A percentile compares a stretch with the other conserved stretches of the same genome.
Conservation (phyloP, 306 rosid genomes). For the Lathyrus sativus region DNA sequence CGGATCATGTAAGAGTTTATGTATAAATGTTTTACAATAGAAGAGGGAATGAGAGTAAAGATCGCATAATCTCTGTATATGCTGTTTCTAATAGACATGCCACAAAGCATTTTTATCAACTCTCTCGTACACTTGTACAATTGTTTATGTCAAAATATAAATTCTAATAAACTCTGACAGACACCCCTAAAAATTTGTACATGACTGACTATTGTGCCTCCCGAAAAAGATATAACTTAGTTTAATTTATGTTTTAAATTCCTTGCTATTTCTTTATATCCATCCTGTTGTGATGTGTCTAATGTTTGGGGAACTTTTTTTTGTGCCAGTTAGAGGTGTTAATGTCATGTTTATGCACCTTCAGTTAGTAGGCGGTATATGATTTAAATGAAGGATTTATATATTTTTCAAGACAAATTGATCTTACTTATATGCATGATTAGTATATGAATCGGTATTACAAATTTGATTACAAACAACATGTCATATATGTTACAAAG, state of each 20-base stretch:
- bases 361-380: constrained; percentile 12
- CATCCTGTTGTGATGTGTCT: background rate
- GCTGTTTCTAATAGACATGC: background rate
- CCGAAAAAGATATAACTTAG: background rate
- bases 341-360: background rate
- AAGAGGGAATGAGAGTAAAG: constrained; percentile 5
- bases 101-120: background rate
- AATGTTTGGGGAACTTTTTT: constrained; percentile 10
- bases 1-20: background rate
- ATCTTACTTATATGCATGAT: constrained; percentile 7
- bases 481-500: background rate
- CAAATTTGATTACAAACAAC: background rate
- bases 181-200: background rate
- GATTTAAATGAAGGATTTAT: background rate
- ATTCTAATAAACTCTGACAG: background rate
- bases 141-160: constrained; percentile 3
- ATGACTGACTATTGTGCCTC: background rate
- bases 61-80: background rate
- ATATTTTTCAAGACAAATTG: background rate
- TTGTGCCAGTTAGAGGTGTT: constrained; percentile 4
- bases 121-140: background rate
- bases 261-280: constrained; percentile 2
- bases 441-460: background rate
- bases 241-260: background rate
- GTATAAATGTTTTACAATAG: background rate